Evolutionary conservation across 2,329 filamentous ascomycete species (phyloP).

Genomic region (Mariannaea elegans): DNA sequence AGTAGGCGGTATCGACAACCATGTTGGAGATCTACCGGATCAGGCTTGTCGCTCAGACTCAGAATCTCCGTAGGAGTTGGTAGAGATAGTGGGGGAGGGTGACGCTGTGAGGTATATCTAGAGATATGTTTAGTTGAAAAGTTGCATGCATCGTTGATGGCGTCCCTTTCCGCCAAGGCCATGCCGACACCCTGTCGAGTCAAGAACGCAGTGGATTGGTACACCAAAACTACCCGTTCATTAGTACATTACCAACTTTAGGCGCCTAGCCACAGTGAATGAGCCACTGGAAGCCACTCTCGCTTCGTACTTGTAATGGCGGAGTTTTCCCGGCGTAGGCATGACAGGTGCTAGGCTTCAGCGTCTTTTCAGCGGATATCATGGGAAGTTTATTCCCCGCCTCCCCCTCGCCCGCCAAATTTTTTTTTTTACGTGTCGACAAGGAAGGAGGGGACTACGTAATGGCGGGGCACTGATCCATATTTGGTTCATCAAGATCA

Average conservation of each 20-base stretch:
- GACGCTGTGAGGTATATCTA: conserved; percentile 19
- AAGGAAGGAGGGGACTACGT: conserved; percentile 38
- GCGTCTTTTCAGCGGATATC: background rate
- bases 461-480: conserved; percentile 48
- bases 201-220: background rate
- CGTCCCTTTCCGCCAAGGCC: conserved; percentile 19
- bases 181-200: background rate
- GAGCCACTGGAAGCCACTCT: conserved; percentile 19
- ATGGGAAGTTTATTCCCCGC: conserved; percentile 4
- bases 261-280: conserved; percentile 13
- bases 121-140: conserved; percentile 15
- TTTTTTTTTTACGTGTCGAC: conserved; percentile 4
- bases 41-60: conserved; percentile 15
- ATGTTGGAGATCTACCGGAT: conserved; percentile 57
- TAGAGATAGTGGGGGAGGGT: conserved; percentile 6
- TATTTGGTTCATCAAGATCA: background rate
- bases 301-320: background rate
- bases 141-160: conserved; percentile 27
- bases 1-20: conserved; percentile 90
- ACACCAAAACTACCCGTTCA: background rate
- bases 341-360: background rate
- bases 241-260: background rate
- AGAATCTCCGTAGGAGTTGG: conserved; percentile 5
- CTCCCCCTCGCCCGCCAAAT: background rate
- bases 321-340: background rate